Evolutionary conservation across 2,329 filamentous ascomycete genomes (phyloP).

Genomic region (Colletotrichum orchidophilum): DNA sequence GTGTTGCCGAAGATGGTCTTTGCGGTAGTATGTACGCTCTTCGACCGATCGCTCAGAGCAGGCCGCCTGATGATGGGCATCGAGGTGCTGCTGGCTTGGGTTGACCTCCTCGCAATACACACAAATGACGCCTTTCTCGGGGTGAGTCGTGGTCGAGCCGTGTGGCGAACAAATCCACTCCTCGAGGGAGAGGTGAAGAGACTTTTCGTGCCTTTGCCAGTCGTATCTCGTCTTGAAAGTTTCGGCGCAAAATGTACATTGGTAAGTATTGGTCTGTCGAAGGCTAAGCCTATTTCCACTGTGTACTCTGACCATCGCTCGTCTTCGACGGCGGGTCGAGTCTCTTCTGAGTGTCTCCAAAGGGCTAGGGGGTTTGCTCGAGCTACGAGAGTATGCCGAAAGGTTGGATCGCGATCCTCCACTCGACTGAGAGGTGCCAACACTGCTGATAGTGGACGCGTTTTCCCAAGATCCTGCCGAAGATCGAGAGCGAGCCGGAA

Average conservation of each 20-base stretch:
- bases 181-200: slow-evolving; percentile 55
- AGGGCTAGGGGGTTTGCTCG: slow-evolving; percentile 34
- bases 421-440: slow-evolving; percentile 27
- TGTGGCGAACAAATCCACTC: slow-evolving; percentile 55
- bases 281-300: background rate
- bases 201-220: slow-evolving; percentile 61
- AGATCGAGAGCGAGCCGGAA: slow-evolving; percentile 29
- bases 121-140: slow-evolving; percentile 51
- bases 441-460: slow-evolving; percentile 22
- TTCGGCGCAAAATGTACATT: slow-evolving; percentile 58
- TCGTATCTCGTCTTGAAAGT: slow-evolving; percentile 56
- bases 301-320: background rate
- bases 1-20: slow-evolving; percentile 55
- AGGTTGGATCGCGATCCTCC: slow-evolving; percentile 24
- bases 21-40: slow-evolving; percentile 55
- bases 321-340: slow-evolving; percentile 8
- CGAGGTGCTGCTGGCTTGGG: slow-evolving; percentile 45
- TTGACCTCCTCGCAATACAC: slow-evolving; percentile 48
- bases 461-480: slow-evolving; percentile 38
- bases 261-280: slow-evolving; percentile 38
- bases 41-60: slow-evolving; percentile 60
- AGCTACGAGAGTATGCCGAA: slow-evolving; percentile 45
- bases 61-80: slow-evolving; percentile 49
- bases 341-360: background rate
- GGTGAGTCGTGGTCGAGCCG: slow-evolving; percentile 48